Percentiles rank a stretch among this genome's conserved stretches.
Conservation (phyloP, 306 rosid species). For the Quercus parvula region DNA sequence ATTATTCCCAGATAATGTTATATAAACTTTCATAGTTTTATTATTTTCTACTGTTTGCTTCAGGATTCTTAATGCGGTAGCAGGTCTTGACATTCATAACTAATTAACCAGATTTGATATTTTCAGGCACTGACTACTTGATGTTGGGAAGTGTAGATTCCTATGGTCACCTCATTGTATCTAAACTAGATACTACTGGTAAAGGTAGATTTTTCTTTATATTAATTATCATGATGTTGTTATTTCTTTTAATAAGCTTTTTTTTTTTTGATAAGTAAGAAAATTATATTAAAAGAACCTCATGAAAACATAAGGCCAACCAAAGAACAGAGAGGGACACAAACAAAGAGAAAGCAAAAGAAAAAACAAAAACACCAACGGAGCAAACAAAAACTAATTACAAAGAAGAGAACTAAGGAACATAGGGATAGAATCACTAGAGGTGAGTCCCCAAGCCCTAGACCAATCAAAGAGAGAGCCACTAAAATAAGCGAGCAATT, state of each 20-base stretch:
- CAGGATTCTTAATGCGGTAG: not conserved
- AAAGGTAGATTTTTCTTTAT: conserved; percentile 41
- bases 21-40: not conserved
- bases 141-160: conserved; percentile 90
- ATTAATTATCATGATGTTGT: conserved; percentile 7
- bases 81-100: conserved; percentile 4
- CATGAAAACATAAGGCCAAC: too few relatives aligned
- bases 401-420: too few relatives aligned
- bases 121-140: conserved; percentile 57
- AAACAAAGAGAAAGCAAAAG: too few relatives aligned
- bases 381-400: too few relatives aligned
- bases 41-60: not conserved
- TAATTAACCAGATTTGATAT: conserved; percentile 3
- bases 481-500: too few relatives aligned
- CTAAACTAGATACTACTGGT: conserved; percentile 66
- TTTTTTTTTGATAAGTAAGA: too few relatives aligned
- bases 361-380: too few relatives aligned
- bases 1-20: not conserved
- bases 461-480: too few relatives aligned
- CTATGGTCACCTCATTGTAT: conserved; percentile 81
- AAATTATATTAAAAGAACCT: too few relatives aligned
- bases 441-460: too few relatives aligned
- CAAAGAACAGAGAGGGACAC: too few relatives aligned
- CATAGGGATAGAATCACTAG: too few relatives aligned
- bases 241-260: not conserved